These are phyloP conservation scores for Cladosporium cucumerinum DNA, from an alignment of 2,329 filamentous ascomycete species.

Conservation along the genomic window DNA sequence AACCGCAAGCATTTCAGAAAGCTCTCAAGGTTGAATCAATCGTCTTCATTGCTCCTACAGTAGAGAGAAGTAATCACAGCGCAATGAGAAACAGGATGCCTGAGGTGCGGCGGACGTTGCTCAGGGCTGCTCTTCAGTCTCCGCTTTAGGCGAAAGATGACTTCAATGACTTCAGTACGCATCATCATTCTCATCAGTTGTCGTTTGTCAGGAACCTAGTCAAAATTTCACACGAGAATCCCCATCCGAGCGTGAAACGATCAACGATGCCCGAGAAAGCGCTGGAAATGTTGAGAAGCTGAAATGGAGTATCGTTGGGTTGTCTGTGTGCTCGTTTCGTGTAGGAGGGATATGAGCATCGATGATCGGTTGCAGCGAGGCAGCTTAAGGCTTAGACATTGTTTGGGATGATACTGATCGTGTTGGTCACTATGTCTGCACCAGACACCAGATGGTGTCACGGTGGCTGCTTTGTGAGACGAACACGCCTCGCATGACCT, in stretches of 20 bases:
- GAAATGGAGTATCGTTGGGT: not conserved
- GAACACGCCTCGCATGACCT: too few species aligned
- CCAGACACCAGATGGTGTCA: too few species aligned
- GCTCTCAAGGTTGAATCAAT: too few species aligned
- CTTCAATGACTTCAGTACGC: constrained; percentile 15
- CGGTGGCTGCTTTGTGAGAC: too few species aligned
- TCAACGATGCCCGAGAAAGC: constrained; percentile 4
- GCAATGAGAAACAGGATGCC: not conserved
- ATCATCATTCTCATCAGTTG: constrained; percentile 7
- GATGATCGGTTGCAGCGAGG: constrained; percentile 3
- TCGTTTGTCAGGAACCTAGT: not conserved
- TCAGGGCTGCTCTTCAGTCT: too few species aligned
- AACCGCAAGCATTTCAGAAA: too few species aligned
- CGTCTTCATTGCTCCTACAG: too few species aligned
- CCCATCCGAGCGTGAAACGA: not conserved
- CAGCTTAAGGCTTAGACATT: not conserved
- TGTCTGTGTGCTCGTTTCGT: not conserved
- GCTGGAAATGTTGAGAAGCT: constrained; percentile 8
- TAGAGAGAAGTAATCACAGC: too few species aligned
- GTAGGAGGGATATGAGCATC: not conserved
- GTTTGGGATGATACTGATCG: too few species aligned
- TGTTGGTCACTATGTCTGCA: too few species aligned
- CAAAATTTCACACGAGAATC: constrained; percentile 11
- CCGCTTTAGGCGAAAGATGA: not conserved
- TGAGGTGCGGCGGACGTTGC: not conserved